These are phyloP conservation scores for Cryptococcus sp. DNA, from an alignment of 1,284 basidiomycete species.

Conservation along the genomic window DNA sequence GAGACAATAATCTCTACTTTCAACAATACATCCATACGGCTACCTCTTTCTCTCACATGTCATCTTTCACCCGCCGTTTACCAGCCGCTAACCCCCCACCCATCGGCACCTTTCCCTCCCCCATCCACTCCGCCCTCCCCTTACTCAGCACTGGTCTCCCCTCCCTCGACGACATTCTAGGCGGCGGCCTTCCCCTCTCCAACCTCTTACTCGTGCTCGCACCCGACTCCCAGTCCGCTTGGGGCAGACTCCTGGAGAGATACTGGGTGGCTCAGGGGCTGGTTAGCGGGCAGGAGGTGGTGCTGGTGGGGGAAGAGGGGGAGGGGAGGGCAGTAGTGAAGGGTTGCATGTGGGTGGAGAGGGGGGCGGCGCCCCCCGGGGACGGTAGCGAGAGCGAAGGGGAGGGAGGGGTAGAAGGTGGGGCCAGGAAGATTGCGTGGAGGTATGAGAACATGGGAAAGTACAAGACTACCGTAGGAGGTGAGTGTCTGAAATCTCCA, in stretches of 20 bases:
- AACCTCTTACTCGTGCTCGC: constrained; percentile 69
- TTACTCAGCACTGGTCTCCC: constrained; percentile 84
- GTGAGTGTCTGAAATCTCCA: constrained; percentile 14
- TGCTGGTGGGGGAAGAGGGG: constrained; percentile 63
- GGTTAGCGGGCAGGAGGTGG: constrained; percentile 63
- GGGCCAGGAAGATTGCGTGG: constrained; percentile 76
- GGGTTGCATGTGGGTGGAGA: constrained; percentile 73
- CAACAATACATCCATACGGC: not conserved
- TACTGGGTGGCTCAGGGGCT: constrained; percentile 88
- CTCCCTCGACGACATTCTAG: constrained; percentile 92
- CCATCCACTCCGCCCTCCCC: constrained; percentile 61
- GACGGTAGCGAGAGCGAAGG: constrained; percentile 54
- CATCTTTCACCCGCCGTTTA: constrained; percentile 75
- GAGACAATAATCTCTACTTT: no score
- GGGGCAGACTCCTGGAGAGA: constrained; percentile 78
- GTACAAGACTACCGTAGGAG: constrained; percentile 76
- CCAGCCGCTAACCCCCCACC: constrained; percentile 52
- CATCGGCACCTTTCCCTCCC: constrained; percentile 58
- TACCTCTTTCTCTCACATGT: constrained; percentile 55
- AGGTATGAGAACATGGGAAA: constrained; percentile 87
- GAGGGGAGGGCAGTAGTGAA: constrained; percentile 54
- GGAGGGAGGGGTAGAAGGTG: constrained; percentile 47
- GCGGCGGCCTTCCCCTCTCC: constrained; percentile 85
- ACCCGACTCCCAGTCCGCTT: constrained; percentile 78
- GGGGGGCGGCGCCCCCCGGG: constrained; percentile 32